These are phyloP conservation scores for Nissolia schottii DNA, from an alignment of 306 rosid species.

Conservation along the genomic window DNA sequence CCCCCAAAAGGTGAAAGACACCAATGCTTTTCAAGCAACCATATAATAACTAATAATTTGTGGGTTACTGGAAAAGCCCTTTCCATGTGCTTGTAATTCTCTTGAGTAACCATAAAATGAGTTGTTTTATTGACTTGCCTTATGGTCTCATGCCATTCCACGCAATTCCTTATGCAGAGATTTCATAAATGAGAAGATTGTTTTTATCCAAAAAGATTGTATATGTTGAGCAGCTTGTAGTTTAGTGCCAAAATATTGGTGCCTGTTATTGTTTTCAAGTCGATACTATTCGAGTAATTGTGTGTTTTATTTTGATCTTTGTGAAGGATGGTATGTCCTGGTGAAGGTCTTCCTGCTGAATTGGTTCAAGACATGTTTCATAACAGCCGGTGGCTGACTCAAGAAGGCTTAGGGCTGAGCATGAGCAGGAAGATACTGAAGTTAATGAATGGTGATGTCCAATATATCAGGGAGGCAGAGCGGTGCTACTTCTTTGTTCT, in stretches of 20 bases:
- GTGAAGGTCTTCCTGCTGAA: constrained; percentile 92
- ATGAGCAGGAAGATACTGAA: constrained; percentile 89
- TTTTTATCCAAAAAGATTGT: neutral
- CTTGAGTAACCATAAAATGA: neutral
- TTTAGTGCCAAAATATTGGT: neutral
- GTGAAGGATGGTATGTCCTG: constrained; percentile 91
- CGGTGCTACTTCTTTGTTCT: constrained; percentile 71
- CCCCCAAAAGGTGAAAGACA: neutral
- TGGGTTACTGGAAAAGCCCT: neutral
- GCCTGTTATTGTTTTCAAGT: constrained; percentile 1
- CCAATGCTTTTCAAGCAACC: neutral
- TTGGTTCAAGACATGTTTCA: constrained; percentile 95
- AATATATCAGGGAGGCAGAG: constrained; percentile 90
- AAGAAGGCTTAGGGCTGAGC: constrained; percentile 90
- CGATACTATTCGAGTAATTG: neutral
- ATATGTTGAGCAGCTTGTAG: neutral
- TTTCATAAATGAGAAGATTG: neutral
- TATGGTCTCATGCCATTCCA: constrained; percentile 4
- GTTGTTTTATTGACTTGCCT: neutral
- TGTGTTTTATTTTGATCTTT: neutral
- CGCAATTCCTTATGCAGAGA: neutral
- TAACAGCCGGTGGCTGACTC: constrained; percentile 70
- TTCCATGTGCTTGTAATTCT: neutral
- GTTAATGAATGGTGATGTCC: constrained; percentile 92
- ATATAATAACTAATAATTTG: neutral